Evolutionary conservation across 768 basidiomycete genomes (phyloP).

Genomic region (Macrolepiota dolichaula): DNA sequence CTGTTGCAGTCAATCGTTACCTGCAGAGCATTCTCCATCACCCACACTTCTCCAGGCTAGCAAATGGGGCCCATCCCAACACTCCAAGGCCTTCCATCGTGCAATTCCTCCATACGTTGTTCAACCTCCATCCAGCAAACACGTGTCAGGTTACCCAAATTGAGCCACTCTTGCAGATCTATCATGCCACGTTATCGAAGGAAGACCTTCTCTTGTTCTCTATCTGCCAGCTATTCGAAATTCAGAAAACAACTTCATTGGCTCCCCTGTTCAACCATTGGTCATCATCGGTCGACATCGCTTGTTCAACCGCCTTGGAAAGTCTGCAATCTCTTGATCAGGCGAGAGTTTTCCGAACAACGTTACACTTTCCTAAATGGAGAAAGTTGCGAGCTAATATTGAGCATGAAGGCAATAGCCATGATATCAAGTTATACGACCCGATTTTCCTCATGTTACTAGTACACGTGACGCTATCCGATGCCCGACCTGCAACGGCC

Average conservation of each 20-base stretch:
- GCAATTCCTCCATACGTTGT: slow-evolving; percentile 60
- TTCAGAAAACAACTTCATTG: slow-evolving; percentile 61
- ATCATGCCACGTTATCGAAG: slow-evolving; percentile 65
- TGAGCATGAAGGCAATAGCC: slow-evolving; percentile 18
- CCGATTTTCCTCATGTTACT: slow-evolving; percentile 72
- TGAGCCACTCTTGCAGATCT: slow-evolving; percentile 71
- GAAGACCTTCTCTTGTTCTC: slow-evolving; percentile 68
- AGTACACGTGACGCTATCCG: slow-evolving; percentile 61
- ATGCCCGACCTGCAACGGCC: slow-evolving; percentile 52
- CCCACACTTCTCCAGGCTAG: slow-evolving; percentile 52
- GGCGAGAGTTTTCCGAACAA: slow-evolving; percentile 63
- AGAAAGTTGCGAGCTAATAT: slow-evolving; percentile 43
- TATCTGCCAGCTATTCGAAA: slow-evolving; percentile 78
- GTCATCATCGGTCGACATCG: slow-evolving; percentile 45
- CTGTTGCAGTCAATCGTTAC: slow-evolving; percentile 67
- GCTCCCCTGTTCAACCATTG: slow-evolving; percentile 63
- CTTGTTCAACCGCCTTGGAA: slow-evolving; percentile 51
- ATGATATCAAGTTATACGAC: slow-evolving; percentile 62
- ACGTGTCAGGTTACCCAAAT: slow-evolving; percentile 85
- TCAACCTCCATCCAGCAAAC: slow-evolving; percentile 73
- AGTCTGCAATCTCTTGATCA: slow-evolving; percentile 72
- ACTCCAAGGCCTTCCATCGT: slow-evolving; percentile 44
- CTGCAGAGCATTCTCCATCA: slow-evolving; percentile 77
- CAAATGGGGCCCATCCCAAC: slow-evolving; percentile 22
- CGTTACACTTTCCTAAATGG: slow-evolving; percentile 67